Evolutionary conservation across 257 asterid species (phyloP).

Genomic region (Nicotiana tabacum): DNA sequence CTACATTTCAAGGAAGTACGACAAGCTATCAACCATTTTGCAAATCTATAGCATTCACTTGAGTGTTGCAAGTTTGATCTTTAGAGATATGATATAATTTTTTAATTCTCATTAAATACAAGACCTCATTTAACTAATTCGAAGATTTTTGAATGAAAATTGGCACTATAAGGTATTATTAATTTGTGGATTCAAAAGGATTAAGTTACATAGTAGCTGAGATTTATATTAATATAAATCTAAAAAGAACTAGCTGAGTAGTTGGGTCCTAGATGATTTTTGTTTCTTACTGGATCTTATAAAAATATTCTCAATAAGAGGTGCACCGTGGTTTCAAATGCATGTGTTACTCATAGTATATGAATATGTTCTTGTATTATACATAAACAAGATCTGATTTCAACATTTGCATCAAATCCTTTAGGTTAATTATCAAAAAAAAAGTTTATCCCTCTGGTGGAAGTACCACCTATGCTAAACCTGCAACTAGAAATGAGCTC

Average conservation of each 20-base stretch:
- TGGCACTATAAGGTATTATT: not conserved
- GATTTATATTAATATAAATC: not conserved
- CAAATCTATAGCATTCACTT: not conserved
- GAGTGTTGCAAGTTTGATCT: not conserved
- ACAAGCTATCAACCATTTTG: not conserved
- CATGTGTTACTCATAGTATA: not conserved
- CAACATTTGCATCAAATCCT: too few species aligned
- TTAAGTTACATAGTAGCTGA: not conserved
- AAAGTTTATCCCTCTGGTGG: too few species aligned
- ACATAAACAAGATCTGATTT: too few species aligned
- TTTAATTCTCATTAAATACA: not conserved
- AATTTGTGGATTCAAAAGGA: not conserved
- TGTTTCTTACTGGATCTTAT: not conserved
- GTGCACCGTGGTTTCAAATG: not conserved
- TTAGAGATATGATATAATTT: not conserved
- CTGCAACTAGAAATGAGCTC: too few species aligned
- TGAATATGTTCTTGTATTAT: slow-evolving; percentile 6
- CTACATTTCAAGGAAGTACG: not conserved
- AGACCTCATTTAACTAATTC: not conserved
- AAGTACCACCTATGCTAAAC: too few species aligned
- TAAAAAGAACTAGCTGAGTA: not conserved
- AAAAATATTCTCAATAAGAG: not conserved
- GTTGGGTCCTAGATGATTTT: not conserved
- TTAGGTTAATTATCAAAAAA: too few species aligned
- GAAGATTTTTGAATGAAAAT: too few species aligned